A percentile compares a stretch with the other conserved stretches of the same genome.
These are phyloP conservation scores for Betula pendula DNA, from an alignment of 306 rosid species.

Conservation along the genomic window DNA sequence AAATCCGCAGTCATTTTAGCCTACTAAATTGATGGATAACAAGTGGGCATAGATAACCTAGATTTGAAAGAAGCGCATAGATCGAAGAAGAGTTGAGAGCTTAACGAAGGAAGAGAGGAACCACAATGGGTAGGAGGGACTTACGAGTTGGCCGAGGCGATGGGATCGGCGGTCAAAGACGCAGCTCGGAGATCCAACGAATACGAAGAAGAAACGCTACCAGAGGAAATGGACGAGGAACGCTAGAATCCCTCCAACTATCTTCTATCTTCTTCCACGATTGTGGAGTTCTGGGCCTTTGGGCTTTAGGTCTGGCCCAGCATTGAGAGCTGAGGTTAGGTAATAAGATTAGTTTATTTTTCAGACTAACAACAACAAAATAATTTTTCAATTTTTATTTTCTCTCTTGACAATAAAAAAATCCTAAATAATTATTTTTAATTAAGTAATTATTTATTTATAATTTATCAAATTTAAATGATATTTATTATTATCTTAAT, in stretches of 20 bases:
- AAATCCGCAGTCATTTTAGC: neutral
- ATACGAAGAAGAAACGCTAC: neutral
- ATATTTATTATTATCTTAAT: too few relatives aligned
- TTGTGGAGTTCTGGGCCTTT: constrained; percentile 30
- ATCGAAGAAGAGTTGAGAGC: constrained; percentile 23
- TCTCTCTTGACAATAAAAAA: neutral
- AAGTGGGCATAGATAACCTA: neutral
- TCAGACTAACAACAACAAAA: too few relatives aligned
- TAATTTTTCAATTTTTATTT: neutral
- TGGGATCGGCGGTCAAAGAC: constrained; percentile 2
- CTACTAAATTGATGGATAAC: too few relatives aligned
- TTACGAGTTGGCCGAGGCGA: constrained; percentile 36
- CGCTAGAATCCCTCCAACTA: constrained; percentile 20
- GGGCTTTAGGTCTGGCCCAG: constrained; percentile 15
- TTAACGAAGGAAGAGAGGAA: neutral
- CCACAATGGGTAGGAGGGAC: constrained; percentile 10
- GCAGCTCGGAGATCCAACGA: constrained; percentile 31
- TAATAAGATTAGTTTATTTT: neutral
- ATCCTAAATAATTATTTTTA: too few relatives aligned
- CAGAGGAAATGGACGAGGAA: constrained; percentile 9
- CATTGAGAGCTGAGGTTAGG: neutral
- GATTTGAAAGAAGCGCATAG: constrained; percentile 18
- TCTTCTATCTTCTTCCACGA: constrained; percentile 18
- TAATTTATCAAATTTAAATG: too few relatives aligned
- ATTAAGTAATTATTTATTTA: too few relatives aligned